A percentile compares a stretch with the other conserved stretches of the same genome.
These are phyloP conservation scores for Pseudodiploospora longispora DNA, from an alignment of 2,329 filamentous ascomycete genomes.

Conservation along the genomic window DNA sequence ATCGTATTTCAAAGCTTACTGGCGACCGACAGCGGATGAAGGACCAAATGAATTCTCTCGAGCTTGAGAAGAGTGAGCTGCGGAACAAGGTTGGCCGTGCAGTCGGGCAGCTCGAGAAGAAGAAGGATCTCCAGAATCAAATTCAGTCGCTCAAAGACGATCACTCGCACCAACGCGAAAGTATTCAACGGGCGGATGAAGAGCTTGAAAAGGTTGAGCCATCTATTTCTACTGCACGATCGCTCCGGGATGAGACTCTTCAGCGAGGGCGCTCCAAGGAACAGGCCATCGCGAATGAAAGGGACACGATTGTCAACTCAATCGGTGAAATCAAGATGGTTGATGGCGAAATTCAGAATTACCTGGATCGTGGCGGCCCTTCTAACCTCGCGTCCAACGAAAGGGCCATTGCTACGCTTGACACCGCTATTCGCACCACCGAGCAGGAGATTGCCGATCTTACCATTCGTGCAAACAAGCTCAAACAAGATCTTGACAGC, in stretches of 20 bases:
- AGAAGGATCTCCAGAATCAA: slow-evolving; percentile 59
- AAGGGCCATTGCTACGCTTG: slow-evolving; percentile 58
- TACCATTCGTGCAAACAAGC: slow-evolving; percentile 63
- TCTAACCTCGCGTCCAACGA: slow-evolving; percentile 62
- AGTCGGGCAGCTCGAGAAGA: slow-evolving; percentile 72
- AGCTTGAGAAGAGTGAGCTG: slow-evolving; percentile 70
- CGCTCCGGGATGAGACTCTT: slow-evolving; percentile 68
- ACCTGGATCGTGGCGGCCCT: slow-evolving; percentile 67
- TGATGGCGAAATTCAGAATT: slow-evolving; percentile 70
- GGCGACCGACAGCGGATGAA: slow-evolving; percentile 64
- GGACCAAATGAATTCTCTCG: slow-evolving; percentile 58
- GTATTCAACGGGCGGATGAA: slow-evolving; percentile 60
- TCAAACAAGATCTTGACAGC: slow-evolving; percentile 69
- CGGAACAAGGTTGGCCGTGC: slow-evolving; percentile 64
- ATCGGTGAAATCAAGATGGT: slow-evolving; percentile 69
- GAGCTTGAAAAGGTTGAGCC: slow-evolving; percentile 70
- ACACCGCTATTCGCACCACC: slow-evolving; percentile 54
- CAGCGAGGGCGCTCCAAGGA: slow-evolving; percentile 65
- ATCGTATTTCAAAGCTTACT: slow-evolving; percentile 55
- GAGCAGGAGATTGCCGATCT: slow-evolving; percentile 62
- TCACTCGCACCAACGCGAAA: slow-evolving; percentile 59
- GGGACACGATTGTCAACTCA: slow-evolving; percentile 63
- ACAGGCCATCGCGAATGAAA: slow-evolving; percentile 60
- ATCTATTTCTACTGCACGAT: slow-evolving; percentile 65
- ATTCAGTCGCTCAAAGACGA: slow-evolving; percentile 66